Evolutionary conservation across 495 filamentous ascomycete species (phyloP).

Genomic region (Daldinia bambusicola): DNA sequence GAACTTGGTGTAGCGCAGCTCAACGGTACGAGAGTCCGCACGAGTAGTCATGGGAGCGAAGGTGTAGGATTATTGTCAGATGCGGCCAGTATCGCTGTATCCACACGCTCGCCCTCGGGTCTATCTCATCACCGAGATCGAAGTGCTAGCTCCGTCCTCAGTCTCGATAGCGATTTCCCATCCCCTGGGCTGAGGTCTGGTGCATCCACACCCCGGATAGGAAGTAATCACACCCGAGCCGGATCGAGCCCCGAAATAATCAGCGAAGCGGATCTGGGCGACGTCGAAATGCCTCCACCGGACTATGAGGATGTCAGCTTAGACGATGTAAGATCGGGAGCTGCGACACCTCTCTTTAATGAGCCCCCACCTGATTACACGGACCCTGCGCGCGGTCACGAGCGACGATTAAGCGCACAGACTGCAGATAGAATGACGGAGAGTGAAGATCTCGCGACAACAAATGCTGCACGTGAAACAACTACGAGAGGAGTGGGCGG

Average conservation of each 20-base stretch:
- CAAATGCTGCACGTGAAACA: slow-evolving; percentile 13
- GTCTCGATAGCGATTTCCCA: slow-evolving; percentile 56
- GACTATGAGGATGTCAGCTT: slow-evolving; percentile 67
- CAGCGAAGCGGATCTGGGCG: slow-evolving; percentile 58
- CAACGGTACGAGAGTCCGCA: slow-evolving; percentile 87
- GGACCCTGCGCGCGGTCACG: slow-evolving; percentile 47
- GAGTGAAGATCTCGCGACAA: slow-evolving; percentile 40
- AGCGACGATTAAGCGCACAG: slow-evolving; percentile 49
- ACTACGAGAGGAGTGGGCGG: slow-evolving; percentile 47
- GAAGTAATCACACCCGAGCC: slow-evolving; percentile 43
- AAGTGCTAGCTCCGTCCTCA: slow-evolving; percentile 59
- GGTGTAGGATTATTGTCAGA: slow-evolving; percentile 76
- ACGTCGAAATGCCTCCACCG: slow-evolving; percentile 60
- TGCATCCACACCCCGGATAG: slow-evolving; percentile 50
- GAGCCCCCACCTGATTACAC: slow-evolving; percentile 64
- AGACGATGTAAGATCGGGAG: slow-evolving; percentile 53
- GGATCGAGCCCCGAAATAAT: slow-evolving; percentile 55
- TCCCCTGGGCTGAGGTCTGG: slow-evolving; percentile 50
- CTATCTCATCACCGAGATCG: slow-evolving; percentile 45
- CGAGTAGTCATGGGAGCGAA: slow-evolving; percentile 82
- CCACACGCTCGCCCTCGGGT: slow-evolving; percentile 45
- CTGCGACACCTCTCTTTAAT: slow-evolving; percentile 49
- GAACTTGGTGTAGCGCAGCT: slow-evolving; percentile 86
- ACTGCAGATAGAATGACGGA: slow-evolving; percentile 45
- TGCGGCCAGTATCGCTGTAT: slow-evolving; percentile 68